Conservation (phyloP, 257 asterid genomes). For the Plantago ovata region DNA sequence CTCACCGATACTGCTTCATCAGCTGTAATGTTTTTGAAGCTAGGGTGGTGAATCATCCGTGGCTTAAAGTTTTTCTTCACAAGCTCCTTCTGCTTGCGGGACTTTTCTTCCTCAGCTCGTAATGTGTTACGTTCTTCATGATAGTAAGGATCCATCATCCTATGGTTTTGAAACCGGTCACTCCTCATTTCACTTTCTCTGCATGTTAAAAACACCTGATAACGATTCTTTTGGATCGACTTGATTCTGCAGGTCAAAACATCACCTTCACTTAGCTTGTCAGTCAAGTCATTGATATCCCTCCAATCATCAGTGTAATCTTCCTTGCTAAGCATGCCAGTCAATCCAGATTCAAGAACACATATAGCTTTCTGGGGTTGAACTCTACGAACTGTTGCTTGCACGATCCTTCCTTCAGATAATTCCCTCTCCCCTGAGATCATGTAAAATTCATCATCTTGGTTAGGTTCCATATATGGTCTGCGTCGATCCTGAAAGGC, state of each 20-base stretch:
- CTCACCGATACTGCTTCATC: constrained; percentile 81
- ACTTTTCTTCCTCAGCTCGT: constrained; percentile 55
- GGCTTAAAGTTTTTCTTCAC: constrained; percentile 86
- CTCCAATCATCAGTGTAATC: constrained; percentile 69
- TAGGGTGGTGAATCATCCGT: constrained; percentile 92
- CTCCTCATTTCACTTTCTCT: constrained; percentile 77
- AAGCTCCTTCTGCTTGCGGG: constrained; percentile 77
- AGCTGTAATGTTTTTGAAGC: constrained; percentile 77
- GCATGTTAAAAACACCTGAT: constrained; percentile 77
- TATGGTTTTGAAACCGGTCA: constrained; percentile 43
- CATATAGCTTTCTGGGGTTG: constrained; percentile 75
- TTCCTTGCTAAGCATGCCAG: constrained; percentile 78
- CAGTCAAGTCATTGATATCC: constrained; percentile 66
- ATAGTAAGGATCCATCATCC: constrained; percentile 63
- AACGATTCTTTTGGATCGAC: constrained; percentile 76
- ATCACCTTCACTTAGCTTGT: constrained; percentile 79
- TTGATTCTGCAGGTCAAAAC: constrained; percentile 74
- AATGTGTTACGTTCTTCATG: constrained; percentile 61
- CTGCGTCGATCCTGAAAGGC: constrained; percentile 94
- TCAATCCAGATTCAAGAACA: constrained; percentile 82
- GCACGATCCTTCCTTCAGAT: constrained; percentile 86
- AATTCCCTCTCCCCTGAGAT: constrained; percentile 89
- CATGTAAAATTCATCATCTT: constrained; percentile 89
- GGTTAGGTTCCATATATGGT: constrained; percentile 60
- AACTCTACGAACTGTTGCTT: constrained; percentile 85